phyloP scores from a whole-genome alignment of 2,329 filamentous ascomycete genomes.

The Aspergillus sp. region DNA sequence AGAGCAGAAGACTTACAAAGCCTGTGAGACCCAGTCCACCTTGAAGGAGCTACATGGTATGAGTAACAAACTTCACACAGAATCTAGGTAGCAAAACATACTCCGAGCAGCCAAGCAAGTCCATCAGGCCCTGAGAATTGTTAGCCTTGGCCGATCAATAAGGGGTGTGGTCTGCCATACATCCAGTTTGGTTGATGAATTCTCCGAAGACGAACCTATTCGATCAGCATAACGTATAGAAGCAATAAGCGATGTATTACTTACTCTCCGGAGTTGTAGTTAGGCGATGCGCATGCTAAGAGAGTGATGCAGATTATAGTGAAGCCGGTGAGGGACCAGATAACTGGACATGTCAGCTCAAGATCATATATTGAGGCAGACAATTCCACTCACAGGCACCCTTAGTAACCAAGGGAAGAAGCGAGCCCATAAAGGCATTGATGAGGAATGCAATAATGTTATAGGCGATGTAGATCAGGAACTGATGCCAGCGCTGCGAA shows the following conservation, averaged over 20 bases:
- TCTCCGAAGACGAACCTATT: conserved; percentile 57
- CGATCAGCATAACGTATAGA: conserved; percentile 12
- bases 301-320: conserved; percentile 70
- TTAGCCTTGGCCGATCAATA: conserved; percentile 16
- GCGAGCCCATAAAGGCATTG: conserved; percentile 65
- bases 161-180: conserved; percentile 33
- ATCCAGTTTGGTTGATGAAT: conserved; percentile 69
- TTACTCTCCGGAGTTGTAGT: conserved; percentile 65
- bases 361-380: background rate
- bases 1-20: conserved; percentile 44
- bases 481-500: conserved; percentile 68
- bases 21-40: conserved; percentile 58
- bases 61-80: conserved; percentile 13
- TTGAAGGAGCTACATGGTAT: conserved; percentile 43
- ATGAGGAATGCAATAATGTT: conserved; percentile 62
- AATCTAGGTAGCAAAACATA: conserved; percentile 25
- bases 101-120: conserved; percentile 51
- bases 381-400: conserved; percentile 52
- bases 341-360: conserved; percentile 42
- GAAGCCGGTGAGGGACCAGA: conserved; percentile 71
- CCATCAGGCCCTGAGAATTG: conserved; percentile 59
- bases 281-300: conserved; percentile 65
- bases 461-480: conserved; percentile 70
- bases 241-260: conserved; percentile 29
- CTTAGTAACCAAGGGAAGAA: conserved; percentile 68